Evolutionary conservation across 2,329 filamentous ascomycete genomes (phyloP), one percentile per base, ranked within the genome.

Genomic region (Pleoardoris graminearum): DNA sequence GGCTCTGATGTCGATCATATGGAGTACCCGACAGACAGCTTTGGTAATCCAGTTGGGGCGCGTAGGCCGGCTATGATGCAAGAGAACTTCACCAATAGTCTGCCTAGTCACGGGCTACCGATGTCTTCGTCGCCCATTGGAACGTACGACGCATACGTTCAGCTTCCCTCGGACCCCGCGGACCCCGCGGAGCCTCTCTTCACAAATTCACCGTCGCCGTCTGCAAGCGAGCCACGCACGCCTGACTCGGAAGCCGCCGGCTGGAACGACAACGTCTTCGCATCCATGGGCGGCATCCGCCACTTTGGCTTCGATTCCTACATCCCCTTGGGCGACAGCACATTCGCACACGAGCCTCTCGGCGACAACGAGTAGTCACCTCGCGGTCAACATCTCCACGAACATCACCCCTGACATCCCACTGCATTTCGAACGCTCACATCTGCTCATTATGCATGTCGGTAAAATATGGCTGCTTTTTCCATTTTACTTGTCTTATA

Each of bases 151-250:
- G 55, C 50, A 0, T 67, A 62, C 36, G 41, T 65, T n/a, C 45
- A 63, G 7, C 50, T 61, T 4, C 50, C 43, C 12, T 59, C 62
- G 4, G 58, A 60, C 23, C 54, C 61, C 0, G 58, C 62, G 4
- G 58, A 60, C 23, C 54, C 61, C 0, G 44, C 57, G 3, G 68
- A 66, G 23, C 55, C 61, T 1, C 23, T 69, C 14, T 68, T 70
- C 51, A 53, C 58, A 2, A 52, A 58, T 12, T 61, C 56, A 12
- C 64, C 66, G 1, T 62, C 60, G 12, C 58, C 61, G 0, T 44
- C 46, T 6, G 42, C 51, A 2, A 62, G 65, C 27, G 62, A 61
- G 53, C 66, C 64, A 12, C 43, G 54, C 14, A 68, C 66, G 16
- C 66, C 66, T 2, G 37, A 42, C 7, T 53, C 53, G 21, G 48